phyloP scores from a whole-genome alignment of 2,329 filamentous ascomycete genomes.

The Venturia asperata region DNA sequence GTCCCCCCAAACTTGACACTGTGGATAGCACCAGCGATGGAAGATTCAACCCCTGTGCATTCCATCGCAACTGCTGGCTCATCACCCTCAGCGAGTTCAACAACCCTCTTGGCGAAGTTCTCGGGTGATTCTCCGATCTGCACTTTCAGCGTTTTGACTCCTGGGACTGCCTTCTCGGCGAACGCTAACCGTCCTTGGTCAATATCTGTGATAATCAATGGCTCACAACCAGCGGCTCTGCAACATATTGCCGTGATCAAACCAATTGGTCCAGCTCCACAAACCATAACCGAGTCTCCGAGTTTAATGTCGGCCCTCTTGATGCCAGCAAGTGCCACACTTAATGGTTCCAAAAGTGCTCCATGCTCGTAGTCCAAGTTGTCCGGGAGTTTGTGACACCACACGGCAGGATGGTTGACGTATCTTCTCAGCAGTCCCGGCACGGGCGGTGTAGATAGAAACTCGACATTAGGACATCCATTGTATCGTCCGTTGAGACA shows the following conservation, averaged over 20 bases:
- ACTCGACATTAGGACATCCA: slow-evolving; percentile 77
- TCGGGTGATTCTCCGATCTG: slow-evolving; percentile 56
- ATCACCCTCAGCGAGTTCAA: slow-evolving; percentile 65
- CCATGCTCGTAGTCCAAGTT: slow-evolving; percentile 84
- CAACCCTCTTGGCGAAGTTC: slow-evolving; percentile 61
- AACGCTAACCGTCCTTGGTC: slow-evolving; percentile 78
- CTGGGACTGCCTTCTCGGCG: slow-evolving; percentile 74
- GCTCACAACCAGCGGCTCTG: slow-evolving; percentile 79
- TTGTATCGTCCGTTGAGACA: slow-evolving; percentile 93
- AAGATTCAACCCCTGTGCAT: slow-evolving; percentile 91
- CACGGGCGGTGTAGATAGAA: slow-evolving; percentile 86
- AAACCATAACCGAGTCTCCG: slow-evolving; percentile 81
- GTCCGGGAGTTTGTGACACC: slow-evolving; percentile 93
- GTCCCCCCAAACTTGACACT: slow-evolving; percentile 91
- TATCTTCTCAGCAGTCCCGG: slow-evolving; percentile 82
- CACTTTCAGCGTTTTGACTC: slow-evolving; percentile 74
- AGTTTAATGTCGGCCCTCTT: slow-evolving; percentile 73
- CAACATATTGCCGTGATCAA: slow-evolving; percentile 80
- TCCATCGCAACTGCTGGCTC: slow-evolving; percentile 80
- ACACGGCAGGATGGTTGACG: slow-evolving; percentile 86
- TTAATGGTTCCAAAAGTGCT: slow-evolving; percentile 81
- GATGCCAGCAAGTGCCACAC: slow-evolving; percentile 80
- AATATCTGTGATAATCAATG: slow-evolving; percentile 91
- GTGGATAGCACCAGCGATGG: slow-evolving; percentile 79
- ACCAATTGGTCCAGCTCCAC: slow-evolving; percentile 90